phyloP scores from a whole-genome alignment of 2,329 filamentous ascomycete species.

The Colletotrichum sp. region DNA sequence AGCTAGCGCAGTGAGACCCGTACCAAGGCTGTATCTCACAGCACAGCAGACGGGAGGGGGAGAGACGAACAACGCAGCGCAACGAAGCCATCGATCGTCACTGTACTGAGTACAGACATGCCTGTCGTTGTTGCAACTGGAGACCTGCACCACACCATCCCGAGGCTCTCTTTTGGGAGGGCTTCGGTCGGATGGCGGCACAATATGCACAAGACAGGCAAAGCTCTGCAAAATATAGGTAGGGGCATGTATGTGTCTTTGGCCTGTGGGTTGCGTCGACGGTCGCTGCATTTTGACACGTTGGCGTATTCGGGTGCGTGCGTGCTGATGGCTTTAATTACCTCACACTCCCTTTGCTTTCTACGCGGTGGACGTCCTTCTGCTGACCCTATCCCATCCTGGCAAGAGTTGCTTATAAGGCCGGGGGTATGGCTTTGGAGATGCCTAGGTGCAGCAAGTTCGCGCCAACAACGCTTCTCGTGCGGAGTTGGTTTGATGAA shows the following conservation, averaged over 20 bases:
- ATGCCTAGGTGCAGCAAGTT: neutral
- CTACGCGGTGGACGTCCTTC: neutral
- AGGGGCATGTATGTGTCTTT: neutral
- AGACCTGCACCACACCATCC: slow-evolving; percentile 1
- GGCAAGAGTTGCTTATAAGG: neutral
- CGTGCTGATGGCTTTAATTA: slow-evolving; percentile 20
- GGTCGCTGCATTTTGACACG: slow-evolving; percentile 16
- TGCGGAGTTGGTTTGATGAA: slow-evolving; percentile 8
- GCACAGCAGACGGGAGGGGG: neutral
- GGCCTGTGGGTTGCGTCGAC: slow-evolving; percentile 1
- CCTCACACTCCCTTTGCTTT: neutral
- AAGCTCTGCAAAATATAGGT: slow-evolving; percentile 3
- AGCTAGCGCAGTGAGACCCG: slow-evolving; percentile 9
- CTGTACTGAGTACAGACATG: neutral
- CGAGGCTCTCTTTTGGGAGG: neutral
- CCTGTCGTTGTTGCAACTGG: neutral
- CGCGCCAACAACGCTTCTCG: neutral
- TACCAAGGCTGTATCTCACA: neutral
- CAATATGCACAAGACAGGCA: slow-evolving; percentile 6
- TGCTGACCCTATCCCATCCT: neutral
- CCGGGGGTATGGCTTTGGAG: neutral
- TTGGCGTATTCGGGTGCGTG: slow-evolving; percentile 11
- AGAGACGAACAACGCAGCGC: neutral
- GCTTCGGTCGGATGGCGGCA: slow-evolving; percentile 11
- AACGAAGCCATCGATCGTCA: neutral